Conservation (phyloP, 2,329 filamentous ascomycete species). For the Penicillium glabrum region DNA sequence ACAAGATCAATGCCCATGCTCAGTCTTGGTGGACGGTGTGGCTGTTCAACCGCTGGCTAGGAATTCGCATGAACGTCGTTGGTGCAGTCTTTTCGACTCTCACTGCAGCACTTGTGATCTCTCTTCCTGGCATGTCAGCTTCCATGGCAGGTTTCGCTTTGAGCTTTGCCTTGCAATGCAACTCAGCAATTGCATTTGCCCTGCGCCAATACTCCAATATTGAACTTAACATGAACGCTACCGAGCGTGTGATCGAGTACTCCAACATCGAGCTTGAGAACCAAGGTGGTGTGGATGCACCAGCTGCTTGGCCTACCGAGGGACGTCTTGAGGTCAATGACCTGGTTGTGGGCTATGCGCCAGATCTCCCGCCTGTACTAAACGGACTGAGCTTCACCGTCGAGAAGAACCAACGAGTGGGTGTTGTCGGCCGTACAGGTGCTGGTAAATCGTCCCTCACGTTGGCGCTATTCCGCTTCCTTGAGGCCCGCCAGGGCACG, state of each 20-base stretch:
- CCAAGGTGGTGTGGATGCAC: constrained; percentile 23
- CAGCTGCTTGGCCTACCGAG: constrained; percentile 43
- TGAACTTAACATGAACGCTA: constrained; percentile 54
- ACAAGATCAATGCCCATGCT: constrained; percentile 66
- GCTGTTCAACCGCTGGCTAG: constrained; percentile 76
- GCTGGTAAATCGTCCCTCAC: constrained; percentile 36
- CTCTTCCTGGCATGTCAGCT: constrained; percentile 63
- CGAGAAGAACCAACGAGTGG: constrained; percentile 29
- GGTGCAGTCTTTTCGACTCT: constrained; percentile 69
- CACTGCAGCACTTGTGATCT: constrained; percentile 65
- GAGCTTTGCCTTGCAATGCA: constrained; percentile 71
- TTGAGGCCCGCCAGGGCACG: constrained; percentile 25
- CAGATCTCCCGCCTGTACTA: constrained; percentile 57
- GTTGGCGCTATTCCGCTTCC: constrained; percentile 32
- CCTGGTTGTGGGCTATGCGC: constrained; percentile 70
- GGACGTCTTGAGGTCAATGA: constrained; percentile 72
- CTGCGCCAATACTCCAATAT: constrained; percentile 69
- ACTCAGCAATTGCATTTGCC: constrained; percentile 64
- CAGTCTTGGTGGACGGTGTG: constrained; percentile 67
- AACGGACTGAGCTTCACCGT: constrained; percentile 27
- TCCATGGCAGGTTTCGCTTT: constrained; percentile 74
- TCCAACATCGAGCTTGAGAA: constrained; percentile 41
- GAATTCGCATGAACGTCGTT: constrained; percentile 68
- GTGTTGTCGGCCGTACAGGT: constrained; percentile 36
- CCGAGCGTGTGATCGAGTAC: constrained; percentile 54